phyloP scores from a whole-genome alignment of 140 eudicot genomes.

The Ambrosia hybrid region DNA sequence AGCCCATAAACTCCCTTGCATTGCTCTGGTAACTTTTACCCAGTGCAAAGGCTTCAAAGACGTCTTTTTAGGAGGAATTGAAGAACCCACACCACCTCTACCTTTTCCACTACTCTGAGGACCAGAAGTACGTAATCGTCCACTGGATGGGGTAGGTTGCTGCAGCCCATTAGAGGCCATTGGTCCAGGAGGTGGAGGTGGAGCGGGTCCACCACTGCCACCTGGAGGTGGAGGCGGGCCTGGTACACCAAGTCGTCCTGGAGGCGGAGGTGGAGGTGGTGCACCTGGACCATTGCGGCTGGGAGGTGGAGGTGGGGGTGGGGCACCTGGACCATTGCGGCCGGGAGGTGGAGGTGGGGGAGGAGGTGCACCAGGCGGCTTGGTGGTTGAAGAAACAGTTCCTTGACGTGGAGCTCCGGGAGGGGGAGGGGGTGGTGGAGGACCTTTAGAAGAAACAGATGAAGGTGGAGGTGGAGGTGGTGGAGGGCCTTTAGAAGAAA shows the following conservation, averaged over 20 bases:
- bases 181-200: slow-evolving; percentile 68
- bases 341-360: slow-evolving; percentile 39
- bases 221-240: slow-evolving; percentile 61
- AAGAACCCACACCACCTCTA: slow-evolving; percentile 49
- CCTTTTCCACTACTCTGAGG: slow-evolving; percentile 57
- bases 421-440: slow-evolving; percentile 21
- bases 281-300: slow-evolving; percentile 33
- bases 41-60: slow-evolving; percentile 92
- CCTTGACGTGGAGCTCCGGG: background rate
- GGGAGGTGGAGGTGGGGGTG: slow-evolving; percentile 44
- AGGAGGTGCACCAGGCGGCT: slow-evolving; percentile 34
- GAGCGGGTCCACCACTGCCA: slow-evolving; percentile 46
- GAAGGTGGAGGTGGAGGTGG: slow-evolving; percentile 43
- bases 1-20: slow-evolving; percentile 99
- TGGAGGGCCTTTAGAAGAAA: slow-evolving; percentile 30
- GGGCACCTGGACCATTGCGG: slow-evolving; percentile 33
- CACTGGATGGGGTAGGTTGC: slow-evolving; percentile 57
- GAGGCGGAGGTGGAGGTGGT: slow-evolving; percentile 60
- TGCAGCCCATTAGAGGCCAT: slow-evolving; percentile 59
- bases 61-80: slow-evolving; percentile 76
- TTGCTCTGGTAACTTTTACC: slow-evolving; percentile 92
- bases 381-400: background rate
- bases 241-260: slow-evolving; percentile 42
- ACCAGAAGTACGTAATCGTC: slow-evolving; percentile 56
- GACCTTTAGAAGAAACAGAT: slow-evolving; percentile 30